phyloP scores from a whole-genome alignment of 2,329 filamentous ascomycete species.

The Nigrograna mackinnonii region DNA sequence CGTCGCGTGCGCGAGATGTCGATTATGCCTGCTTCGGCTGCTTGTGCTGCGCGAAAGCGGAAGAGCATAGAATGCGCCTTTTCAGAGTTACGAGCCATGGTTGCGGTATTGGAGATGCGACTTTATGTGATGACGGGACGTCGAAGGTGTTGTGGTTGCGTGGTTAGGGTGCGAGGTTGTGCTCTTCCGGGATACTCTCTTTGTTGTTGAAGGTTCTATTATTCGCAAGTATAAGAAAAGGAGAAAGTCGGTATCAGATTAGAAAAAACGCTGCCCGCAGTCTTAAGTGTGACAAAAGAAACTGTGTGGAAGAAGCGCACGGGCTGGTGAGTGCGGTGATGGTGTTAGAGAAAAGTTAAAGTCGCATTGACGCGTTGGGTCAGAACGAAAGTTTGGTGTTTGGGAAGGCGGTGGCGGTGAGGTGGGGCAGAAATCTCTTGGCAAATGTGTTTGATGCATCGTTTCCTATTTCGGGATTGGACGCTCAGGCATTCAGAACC shows the following conservation, averaged over 20 bases:
- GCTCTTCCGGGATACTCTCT: not conserved
- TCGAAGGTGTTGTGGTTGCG: not conserved
- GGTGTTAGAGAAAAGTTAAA: conserved; percentile 8
- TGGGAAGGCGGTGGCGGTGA: conserved; percentile 19
- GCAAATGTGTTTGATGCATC: conserved; percentile 10
- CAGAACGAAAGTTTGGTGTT: conserved; percentile 37
- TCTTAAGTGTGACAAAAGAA: conserved; percentile 7
- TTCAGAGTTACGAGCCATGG: conserved; percentile 88
- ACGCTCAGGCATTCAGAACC: too few relatives aligned
- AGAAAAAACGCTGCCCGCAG: conserved; percentile 14
- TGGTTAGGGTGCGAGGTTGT: not conserved
- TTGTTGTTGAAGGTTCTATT: conserved; percentile 1
- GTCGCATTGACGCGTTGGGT: conserved; percentile 24
- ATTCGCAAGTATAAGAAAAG: not conserved
- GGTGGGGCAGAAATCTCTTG: conserved; percentile 27
- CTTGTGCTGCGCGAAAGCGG: conserved; percentile 97
- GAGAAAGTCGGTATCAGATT: conserved; percentile 4
- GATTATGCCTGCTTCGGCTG: conserved; percentile 93
- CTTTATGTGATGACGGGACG: conserved; percentile 6
- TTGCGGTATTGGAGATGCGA: conserved; percentile 18
- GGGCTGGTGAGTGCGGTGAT: conserved; percentile 14
- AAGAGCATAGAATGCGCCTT: conserved; percentile 99
- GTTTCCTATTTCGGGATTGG: not conserved
- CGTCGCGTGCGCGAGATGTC: conserved; percentile 88
- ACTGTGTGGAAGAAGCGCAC: conserved; percentile 1